Conservation (phyloP, 164 flowering plant genomes). For the Magnolia officinalis region DNA sequence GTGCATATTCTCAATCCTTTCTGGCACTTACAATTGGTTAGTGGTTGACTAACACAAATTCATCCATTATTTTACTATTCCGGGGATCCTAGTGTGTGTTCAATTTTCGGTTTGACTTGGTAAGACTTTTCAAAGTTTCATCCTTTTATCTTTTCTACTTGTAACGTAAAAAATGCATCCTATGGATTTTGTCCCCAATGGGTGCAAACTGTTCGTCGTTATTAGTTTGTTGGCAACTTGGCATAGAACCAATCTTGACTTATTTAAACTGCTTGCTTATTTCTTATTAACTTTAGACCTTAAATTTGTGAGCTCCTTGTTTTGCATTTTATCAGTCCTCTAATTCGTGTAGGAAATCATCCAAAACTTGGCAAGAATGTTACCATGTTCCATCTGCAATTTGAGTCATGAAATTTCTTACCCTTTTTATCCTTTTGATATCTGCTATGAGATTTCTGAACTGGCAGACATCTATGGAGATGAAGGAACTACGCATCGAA, state of each 20-base stretch:
- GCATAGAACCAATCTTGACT: too few relatives aligned
- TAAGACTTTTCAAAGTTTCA: background rate
- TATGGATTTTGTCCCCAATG: too few relatives aligned
- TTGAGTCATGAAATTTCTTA: background rate
- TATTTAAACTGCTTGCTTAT: too few relatives aligned
- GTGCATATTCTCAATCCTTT: background rate
- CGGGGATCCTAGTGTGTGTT: background rate
- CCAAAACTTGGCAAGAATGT: background rate
- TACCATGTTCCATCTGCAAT: background rate
- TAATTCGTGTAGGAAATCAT: background rate
- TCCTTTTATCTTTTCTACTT: background rate
- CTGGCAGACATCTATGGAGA: constrained; percentile 50
- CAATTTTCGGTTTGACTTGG: background rate
- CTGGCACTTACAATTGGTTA: background rate
- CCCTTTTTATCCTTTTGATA: background rate
- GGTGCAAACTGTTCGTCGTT: too few relatives aligned
- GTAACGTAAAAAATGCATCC: too few relatives aligned
- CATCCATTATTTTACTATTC: background rate
- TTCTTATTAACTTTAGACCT: background rate
- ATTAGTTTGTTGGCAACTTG: too few relatives aligned
- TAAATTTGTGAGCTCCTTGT: background rate
- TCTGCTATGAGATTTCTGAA: constrained; percentile 2
- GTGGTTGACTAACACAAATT: background rate
- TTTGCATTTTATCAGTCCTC: background rate
- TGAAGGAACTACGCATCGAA: constrained; percentile 46